Percentiles rank a stretch among this genome's conserved stretches.
phyloP scores from a whole-genome alignment of 148 eudicot genomes.

The Fagopyrum tataricum region DNA sequence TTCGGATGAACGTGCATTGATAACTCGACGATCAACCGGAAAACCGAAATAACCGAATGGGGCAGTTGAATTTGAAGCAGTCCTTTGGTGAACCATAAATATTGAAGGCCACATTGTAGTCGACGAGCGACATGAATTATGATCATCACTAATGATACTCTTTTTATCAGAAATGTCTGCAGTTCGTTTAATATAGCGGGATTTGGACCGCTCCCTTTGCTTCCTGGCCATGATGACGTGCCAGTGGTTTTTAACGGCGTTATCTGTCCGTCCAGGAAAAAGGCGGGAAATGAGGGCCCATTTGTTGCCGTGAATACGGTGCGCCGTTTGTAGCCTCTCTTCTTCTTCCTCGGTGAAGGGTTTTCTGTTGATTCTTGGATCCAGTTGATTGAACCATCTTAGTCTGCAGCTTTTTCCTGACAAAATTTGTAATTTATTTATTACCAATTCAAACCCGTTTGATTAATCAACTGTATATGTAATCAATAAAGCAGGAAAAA shows the following conservation, averaged over 20 bases:
- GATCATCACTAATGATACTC: neutral
- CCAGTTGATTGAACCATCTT: conserved; percentile 92
- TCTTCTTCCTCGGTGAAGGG: conserved; percentile 92
- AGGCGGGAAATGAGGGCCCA: conserved; percentile 86
- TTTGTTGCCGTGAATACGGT: conserved; percentile 80
- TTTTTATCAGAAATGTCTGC: neutral
- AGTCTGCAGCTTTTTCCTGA: conserved; percentile 88
- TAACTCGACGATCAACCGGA: neutral
- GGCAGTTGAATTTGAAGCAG: neutral
- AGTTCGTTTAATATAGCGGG: conserved; percentile 7
- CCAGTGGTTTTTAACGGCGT: conserved; percentile 92
- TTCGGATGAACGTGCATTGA: neutral
- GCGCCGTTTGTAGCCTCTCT: conserved; percentile 65
- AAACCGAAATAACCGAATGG: neutral
- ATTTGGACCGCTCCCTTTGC: conserved; percentile 63
- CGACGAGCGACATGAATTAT: neutral
- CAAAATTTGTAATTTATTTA: neutral
- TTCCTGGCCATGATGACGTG: conserved; percentile 89
- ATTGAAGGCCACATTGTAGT: neutral
- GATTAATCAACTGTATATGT: neutral
- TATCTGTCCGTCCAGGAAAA: conserved; percentile 85
- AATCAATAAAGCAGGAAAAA: neutral
- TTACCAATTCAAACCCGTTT: neutral
- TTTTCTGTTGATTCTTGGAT: conserved; percentile 79
- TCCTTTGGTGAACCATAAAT: neutral